Evolutionary conservation across 768 basidiomycete genomes (phyloP), one percentile per base, ranked within the genome.

Genomic region (Mycena filopes): DNA sequence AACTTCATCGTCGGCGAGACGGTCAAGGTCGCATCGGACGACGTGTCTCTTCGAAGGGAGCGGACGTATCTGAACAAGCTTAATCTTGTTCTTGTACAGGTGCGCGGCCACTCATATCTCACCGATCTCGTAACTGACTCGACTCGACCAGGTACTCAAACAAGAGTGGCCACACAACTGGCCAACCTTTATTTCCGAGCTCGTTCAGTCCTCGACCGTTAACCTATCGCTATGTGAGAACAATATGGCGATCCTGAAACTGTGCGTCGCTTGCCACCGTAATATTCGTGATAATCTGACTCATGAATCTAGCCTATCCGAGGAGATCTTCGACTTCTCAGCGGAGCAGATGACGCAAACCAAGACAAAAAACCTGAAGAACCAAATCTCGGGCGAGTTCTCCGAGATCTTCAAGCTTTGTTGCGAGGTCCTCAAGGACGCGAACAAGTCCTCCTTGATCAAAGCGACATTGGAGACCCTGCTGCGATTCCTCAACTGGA

Each of bases 131-230:
- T 26, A 47, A 56, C 45, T 38, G 20, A 12, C 12, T 49, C 31
- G 20, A 12, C 12, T 49, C 31, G 21, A 9, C 25, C 74, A 99
- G 95, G 97, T 99, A 64, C 83, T 99, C 67, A 99, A 99, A 80
- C 98, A 99, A 82, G 98, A 98, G 76, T 99, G 98, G 98, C 97
- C 97, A 26, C 94, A 98, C 76, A 95, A 97, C 74, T 99, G 97
- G 98, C 97, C 98, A 28, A 93, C 87, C 16, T 99, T 98, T 82
- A 97, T 98, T 71, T 89, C 93, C 11, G 96, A 99, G 78, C 93
- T 99, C 51, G 95, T 99, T 63, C 91, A 96, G 71, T 98, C 97
- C 10, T 99, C 97, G 40, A 97, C 97, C 77, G 94, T 93, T 47
- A 98, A 96, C 75, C 88, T 98, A 38, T 90, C 94, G 2, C 87